A percentile compares a stretch with the other conserved stretches of the same genome.
These are phyloP conservation scores for Thymus mandschuricus DNA, from an alignment of 257 asterid genomes.

Conservation along the genomic window DNA sequence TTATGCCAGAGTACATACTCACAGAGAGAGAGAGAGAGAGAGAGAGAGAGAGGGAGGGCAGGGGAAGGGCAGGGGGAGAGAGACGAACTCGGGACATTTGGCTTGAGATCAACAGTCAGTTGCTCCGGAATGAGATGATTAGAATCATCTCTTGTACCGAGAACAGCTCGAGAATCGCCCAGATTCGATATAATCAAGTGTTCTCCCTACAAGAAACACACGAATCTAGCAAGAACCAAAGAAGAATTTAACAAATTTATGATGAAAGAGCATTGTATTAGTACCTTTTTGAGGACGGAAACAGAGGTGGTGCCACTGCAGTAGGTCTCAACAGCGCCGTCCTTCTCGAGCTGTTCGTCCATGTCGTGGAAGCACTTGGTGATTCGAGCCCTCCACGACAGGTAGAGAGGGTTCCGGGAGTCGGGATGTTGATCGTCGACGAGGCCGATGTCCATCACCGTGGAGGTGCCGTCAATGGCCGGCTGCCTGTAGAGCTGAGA, in stretches of 20 bases:
- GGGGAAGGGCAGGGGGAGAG: neutral
- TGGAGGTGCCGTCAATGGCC: conserved; percentile 32
- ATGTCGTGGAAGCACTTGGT: conserved; percentile 56
- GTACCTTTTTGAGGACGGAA: conserved; percentile 64
- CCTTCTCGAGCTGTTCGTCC: conserved; percentile 68
- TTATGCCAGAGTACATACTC: neutral
- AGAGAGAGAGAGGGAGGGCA: neutral
- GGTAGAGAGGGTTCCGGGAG: conserved; percentile 41
- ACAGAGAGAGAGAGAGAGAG: neutral
- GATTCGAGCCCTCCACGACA: conserved; percentile 63
- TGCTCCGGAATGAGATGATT: conserved; percentile 63
- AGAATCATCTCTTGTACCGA: conserved; percentile 58
- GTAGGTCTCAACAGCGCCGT: conserved; percentile 62
- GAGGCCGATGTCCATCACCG: conserved; percentile 27
- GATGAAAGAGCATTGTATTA: no score
- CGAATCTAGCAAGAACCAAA: neutral
- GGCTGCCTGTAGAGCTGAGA: conserved; percentile 43
- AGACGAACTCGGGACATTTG: conserved; percentile 70
- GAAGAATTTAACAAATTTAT: no score
- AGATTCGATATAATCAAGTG: conserved; percentile 72
- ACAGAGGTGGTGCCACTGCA: conserved; percentile 89
- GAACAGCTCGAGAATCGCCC: conserved; percentile 88
- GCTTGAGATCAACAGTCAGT: conserved; percentile 85
- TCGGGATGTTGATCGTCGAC: conserved; percentile 18
- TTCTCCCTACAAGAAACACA: conserved; percentile 53